phyloP scores from a whole-genome alignment of 2,329 filamentous ascomycete genomes.

The Penicillium griseofulvum region DNA sequence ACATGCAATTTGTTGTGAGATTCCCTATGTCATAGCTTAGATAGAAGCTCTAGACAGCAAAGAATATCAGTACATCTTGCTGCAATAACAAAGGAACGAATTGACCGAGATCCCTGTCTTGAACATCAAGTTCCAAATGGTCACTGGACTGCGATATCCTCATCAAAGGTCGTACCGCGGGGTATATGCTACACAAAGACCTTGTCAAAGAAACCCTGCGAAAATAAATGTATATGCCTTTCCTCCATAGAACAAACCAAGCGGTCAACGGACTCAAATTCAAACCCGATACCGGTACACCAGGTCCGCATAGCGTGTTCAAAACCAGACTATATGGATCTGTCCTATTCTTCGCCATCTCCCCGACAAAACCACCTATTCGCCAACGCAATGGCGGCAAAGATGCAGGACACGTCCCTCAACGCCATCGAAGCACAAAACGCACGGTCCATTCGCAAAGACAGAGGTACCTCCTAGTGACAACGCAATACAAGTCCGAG shows the following conservation, averaged over 20 bases:
- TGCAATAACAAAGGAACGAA: neutral
- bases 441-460: neutral
- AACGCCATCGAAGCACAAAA: slow-evolving; percentile 1
- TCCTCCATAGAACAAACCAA: neutral
- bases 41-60: neutral
- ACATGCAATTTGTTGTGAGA: neutral
- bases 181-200: neutral
- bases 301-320: neutral
- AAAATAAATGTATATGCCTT: neutral
- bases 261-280: neutral
- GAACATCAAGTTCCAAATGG: neutral
- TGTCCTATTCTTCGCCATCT: neutral
- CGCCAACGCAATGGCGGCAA: slow-evolving; percentile 12
- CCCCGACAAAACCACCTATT: neutral
- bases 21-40: neutral
- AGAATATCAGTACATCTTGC: neutral
- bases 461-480: slow-evolving; percentile 15
- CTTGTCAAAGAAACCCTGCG: neutral
- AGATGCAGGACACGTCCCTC: slow-evolving; percentile 20
- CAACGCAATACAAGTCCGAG: slow-evolving; percentile 13
- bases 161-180: neutral
- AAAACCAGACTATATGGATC: slow-evolving; percentile 2
- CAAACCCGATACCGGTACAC: neutral
- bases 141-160: neutral
- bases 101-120: neutral